These are phyloP conservation scores for Ascoidea tarda DNA, from an alignment of 805 yeast species.

Conservation along the genomic window DNA sequence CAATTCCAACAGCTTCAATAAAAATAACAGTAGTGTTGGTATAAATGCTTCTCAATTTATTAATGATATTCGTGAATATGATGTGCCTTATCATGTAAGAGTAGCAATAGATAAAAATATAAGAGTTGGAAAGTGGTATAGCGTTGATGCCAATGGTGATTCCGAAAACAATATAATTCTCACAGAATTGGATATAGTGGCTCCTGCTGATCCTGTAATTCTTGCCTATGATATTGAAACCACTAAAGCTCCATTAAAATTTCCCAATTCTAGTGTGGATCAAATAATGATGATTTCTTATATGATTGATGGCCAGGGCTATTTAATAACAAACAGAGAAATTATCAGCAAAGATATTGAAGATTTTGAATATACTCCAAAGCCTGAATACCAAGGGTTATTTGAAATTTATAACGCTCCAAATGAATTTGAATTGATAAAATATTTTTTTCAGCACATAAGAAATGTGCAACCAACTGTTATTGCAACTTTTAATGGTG, in stretches of 20 bases:
- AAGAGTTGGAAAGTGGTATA: conserved; percentile 94
- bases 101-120: conserved; percentile 84
- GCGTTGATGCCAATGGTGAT: conserved; percentile 38
- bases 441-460: conserved; percentile 79
- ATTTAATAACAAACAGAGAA: conserved; percentile 82
- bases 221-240: conserved; percentile 97
- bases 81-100: conserved; percentile 92
- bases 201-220: conserved; percentile 96
- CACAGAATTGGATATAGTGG: conserved; percentile 61
- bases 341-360: conserved; percentile 90
- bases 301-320: conserved; percentile 98
- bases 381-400: conserved; percentile 85
- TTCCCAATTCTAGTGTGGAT: conserved; percentile 84
- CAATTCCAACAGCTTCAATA: conserved; percentile 8
- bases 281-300: conserved; percentile 98
- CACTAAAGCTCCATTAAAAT: conserved; percentile 88
- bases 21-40: conserved; percentile 11
- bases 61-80: conserved; percentile 81
- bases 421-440: conserved; percentile 63
- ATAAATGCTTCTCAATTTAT: conserved; percentile 47
- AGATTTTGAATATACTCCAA: conserved; percentile 96
- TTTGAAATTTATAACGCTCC: conserved; percentile 85
- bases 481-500: conserved; percentile 98
- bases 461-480: conserved; percentile 85
- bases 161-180: conserved; percentile 38